Evolutionary conservation across 1,139 yeast species (phyloP).

Genomic region (Pichia sp.): DNA sequence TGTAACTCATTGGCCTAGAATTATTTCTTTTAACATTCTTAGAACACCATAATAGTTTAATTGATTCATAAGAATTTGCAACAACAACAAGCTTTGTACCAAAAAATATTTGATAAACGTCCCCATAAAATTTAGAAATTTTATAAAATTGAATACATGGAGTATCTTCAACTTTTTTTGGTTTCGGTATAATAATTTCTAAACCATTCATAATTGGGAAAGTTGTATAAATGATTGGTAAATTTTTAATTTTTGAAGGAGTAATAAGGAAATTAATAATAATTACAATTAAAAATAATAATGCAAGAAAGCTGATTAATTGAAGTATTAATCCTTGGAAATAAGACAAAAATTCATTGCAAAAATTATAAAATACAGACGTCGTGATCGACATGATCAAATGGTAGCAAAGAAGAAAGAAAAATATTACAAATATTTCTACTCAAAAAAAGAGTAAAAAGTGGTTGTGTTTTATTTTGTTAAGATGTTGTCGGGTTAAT

Average conservation of each 20-base stretch:
- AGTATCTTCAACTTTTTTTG: conserved; percentile 15
- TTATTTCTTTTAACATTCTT: conserved; percentile 47
- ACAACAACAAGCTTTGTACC: conserved; percentile 55
- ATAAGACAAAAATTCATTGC: neutral
- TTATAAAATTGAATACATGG: conserved; percentile 46
- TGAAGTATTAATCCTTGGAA: neutral
- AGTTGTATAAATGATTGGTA: conserved; percentile 17
- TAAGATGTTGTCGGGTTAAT: too few relatives aligned
- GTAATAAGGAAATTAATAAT: conserved; percentile 2
- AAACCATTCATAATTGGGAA: conserved; percentile 27
- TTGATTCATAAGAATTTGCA: conserved; percentile 56
- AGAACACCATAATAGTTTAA: conserved; percentile 46
- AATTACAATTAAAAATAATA: neutral
- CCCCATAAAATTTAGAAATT: conserved; percentile 44
- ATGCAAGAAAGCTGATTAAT: neutral
- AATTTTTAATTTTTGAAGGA: conserved; percentile 20
- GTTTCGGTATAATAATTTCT: conserved; percentile 22
- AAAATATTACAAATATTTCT: too few relatives aligned
- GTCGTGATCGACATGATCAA: neutral
- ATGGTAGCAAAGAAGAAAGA: neutral
- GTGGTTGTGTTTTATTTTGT: too few relatives aligned
- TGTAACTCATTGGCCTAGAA: conserved; percentile 61
- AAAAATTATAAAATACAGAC: neutral
- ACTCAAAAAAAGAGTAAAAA: neutral
- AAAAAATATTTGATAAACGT: conserved; percentile 56